Base-by-base conservation (phyloP, 139 green algal species). In the Pleodorina starrii region DNA sequence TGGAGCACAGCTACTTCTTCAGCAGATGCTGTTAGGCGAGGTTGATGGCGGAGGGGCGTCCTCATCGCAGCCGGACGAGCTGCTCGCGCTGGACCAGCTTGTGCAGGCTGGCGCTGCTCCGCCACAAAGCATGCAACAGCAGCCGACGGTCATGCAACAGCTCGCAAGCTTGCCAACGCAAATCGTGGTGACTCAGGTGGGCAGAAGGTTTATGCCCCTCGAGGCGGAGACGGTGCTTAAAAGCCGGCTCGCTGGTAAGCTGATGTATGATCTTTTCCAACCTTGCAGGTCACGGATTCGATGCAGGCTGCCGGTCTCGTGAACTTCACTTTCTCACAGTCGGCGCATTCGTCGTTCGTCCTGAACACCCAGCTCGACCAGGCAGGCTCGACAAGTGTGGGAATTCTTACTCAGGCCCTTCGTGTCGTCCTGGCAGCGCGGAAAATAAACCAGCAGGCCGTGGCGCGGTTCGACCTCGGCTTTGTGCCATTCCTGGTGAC, bases 291-390 rank as follows among this genome's bases (percentile, higher is more conserved):
- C 48, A 90, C 89, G 6, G 89, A 90, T n/a, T 51, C 77, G 5
- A 74, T 87, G 51, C 89, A 92, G 40, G 84, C 89, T 63, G 84
- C 89, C 0, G 79, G 76, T 9, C 57, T 90, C 16, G 82, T 92
- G 12, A 92, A 92, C 57, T 90, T 90, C 21, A 68, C 90, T 0
- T 84, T 92, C 16, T 71, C 76, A 3, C 90, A 92, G 78, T 89
- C 90, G 0, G 54, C 68, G 21, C 48, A 84, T 32, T 82, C 60
- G 1, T 89, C 69, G 3, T 92, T 90, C 63, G 76, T 92, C 32
- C 85, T 92, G 48, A 83, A 89, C 16, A 69, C 78, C 2, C 84
- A 89, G 32, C 40, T 82, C 19, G 78, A 87, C 77, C 43, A 59
- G 42, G 11, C 66, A 25, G 89, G 89, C 36, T n/a, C 83, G 12